Conservation (phyloP, 2,329 filamentous ascomycete genomes). For the Blumeria hordei region DNA sequence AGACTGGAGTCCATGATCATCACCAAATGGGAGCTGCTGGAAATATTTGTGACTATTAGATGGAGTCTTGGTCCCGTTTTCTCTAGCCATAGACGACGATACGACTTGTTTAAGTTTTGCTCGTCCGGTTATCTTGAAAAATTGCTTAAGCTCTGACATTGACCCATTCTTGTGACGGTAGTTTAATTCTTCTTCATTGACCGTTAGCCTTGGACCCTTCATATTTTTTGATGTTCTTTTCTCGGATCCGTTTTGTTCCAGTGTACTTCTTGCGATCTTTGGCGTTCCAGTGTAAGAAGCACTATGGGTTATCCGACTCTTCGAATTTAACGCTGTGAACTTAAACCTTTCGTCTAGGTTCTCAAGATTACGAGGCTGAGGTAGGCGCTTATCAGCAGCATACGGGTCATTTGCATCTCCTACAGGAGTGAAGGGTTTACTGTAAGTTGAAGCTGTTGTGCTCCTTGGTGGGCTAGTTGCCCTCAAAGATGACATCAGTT, state of each 20-base stretch:
- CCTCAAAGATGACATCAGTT: slow-evolving; percentile 28
- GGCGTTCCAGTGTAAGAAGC: slow-evolving; percentile 27
- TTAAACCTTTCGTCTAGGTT: slow-evolving; percentile 63
- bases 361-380: slow-evolving; percentile 38
- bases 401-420: slow-evolving; percentile 72
- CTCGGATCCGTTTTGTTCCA: slow-evolving; percentile 20
- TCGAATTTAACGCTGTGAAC: slow-evolving; percentile 41
- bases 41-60: slow-evolving; percentile 18
- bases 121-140: slow-evolving; percentile 60
- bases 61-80: not conserved
- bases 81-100: slow-evolving; percentile 24
- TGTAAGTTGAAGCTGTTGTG: slow-evolving; percentile 37
- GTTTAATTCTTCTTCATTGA: not conserved
- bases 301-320: slow-evolving; percentile 34
- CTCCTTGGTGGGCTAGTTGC: slow-evolving; percentile 40
- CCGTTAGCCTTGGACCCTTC: slow-evolving; percentile 18
- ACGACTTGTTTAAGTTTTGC: slow-evolving; percentile 41
- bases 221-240: slow-evolving; percentile 17
- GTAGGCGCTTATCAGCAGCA: slow-evolving; percentile 53
- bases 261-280: slow-evolving; percentile 16
- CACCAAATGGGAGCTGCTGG: slow-evolving; percentile 64
- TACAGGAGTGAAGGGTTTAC: slow-evolving; percentile 52
- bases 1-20: slow-evolving; percentile 71
- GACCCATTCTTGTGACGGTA: slow-evolving; percentile 34
- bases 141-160: slow-evolving; percentile 90